These are phyloP conservation scores for Didymella arachidicola DNA, from an alignment of 2,329 filamentous ascomycete genomes.

Conservation along the genomic window DNA sequence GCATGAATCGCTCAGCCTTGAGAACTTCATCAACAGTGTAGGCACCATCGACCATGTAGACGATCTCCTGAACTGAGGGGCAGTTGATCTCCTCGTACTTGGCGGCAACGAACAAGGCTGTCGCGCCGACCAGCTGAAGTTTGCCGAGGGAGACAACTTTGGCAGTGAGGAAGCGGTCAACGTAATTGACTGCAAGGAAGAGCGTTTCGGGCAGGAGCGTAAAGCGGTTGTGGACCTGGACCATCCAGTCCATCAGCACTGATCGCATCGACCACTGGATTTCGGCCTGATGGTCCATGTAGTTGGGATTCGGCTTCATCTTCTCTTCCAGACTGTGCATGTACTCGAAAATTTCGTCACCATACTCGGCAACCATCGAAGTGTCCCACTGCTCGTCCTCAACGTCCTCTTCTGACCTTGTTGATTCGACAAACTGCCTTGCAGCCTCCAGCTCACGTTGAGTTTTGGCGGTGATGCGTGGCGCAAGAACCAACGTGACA, in stretches of 20 bases:
- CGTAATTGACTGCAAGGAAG: slow-evolving; percentile 94
- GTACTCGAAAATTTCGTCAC: slow-evolving; percentile 93
- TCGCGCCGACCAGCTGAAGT: slow-evolving; percentile 93
- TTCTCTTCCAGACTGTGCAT: slow-evolving; percentile 87
- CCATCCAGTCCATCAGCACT: slow-evolving; percentile 96
- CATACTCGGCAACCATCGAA: slow-evolving; percentile 97
- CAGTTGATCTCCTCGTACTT: slow-evolving; percentile 99
- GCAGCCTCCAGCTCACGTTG: slow-evolving; percentile 76
- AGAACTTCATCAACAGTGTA: slow-evolving; percentile 92
- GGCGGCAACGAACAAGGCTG: slow-evolving; percentile 91
- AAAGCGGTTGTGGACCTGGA: slow-evolving; percentile 95
- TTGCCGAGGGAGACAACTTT: slow-evolving; percentile 96
- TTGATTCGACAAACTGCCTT: slow-evolving; percentile 69
- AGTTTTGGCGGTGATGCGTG: slow-evolving; percentile 72
- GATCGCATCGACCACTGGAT: slow-evolving; percentile 99
- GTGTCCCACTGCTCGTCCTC: slow-evolving; percentile 93
- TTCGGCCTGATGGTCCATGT: slow-evolving; percentile 97
- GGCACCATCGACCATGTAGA: slow-evolving; percentile 96
- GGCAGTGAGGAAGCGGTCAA: slow-evolving; percentile 92
- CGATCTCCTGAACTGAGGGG: slow-evolving; percentile 91
- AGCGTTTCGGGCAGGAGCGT: slow-evolving; percentile 90
- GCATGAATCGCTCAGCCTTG: slow-evolving; percentile 97
- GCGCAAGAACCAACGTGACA: slow-evolving; percentile 72
- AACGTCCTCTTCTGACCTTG: slow-evolving; percentile 75
- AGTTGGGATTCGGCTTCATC: slow-evolving; percentile 87